Evolutionary conservation across 257 asterid species (phyloP), one percentile per base, ranked within the genome.

Genomic region (Craterostigma plantagineum): DNA sequence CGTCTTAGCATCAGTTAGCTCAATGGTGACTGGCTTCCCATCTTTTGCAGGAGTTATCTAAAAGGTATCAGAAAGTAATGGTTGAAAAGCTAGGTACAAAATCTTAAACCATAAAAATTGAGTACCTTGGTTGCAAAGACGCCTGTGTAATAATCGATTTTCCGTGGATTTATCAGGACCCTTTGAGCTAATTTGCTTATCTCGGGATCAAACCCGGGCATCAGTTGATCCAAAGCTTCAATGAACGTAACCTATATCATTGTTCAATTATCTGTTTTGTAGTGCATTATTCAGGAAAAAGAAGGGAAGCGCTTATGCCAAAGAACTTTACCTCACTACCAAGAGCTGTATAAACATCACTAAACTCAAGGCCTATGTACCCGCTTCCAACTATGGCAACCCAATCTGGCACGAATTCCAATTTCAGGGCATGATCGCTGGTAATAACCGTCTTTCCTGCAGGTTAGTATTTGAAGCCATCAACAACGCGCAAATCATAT

Each of bases 361-460:
- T 82, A 57, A 79, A 82, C 61, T 79, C 95, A 42, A 82, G 95
- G 30, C 95, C 95, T 53, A 82, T 82, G 63, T 82, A 82, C 42
- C 95, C 95, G 71, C 95, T 82, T 64, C 95, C 92, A 17, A 82
- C 79, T 59, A 83, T 83, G 18, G 92, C 95, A 57, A 83, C 76
- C 95, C 95, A 83, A 10, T 83, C 75, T 1, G 95, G 92, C 50
- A 83, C 67, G 43, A 55, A 66, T 62, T 83, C 91, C 67, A 83
- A 58, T 55, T 79, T 83, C 59, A 83, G 92, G 36, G 95, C 92
- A 69, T 83, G 95, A 53, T 83, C 92, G 16, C 95, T 83, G 63
- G 95, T 83, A 49, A 83, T 76, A 42, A 79, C 95, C 9, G 92
- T 70, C 91, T 83, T 83, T 57, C 95, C 95, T 79, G 76, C 70